Base-by-base conservation (phyloP, 2,329 filamentous ascomycete species). In the Venturia pyrina region DNA sequence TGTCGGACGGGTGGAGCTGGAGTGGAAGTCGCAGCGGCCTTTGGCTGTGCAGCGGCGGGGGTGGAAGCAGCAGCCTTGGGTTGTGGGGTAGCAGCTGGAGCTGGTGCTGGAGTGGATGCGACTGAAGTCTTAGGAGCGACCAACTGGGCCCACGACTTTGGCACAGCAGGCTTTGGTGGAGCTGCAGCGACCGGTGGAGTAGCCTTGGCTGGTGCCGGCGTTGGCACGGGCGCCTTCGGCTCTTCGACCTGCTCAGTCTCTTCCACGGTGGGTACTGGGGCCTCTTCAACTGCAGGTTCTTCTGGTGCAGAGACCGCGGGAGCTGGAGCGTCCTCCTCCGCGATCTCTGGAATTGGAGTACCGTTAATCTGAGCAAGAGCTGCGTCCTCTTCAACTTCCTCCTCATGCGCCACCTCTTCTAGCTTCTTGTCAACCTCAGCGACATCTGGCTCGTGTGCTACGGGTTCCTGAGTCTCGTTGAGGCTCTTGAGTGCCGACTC, bases 71-170 rank as follows among this genome's bases (percentile, higher is more conserved):
- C 66, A 21, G 68, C 66, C 71, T 76, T 77, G 64, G 73, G 66
- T 68, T 77, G 75, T 28, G 66, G n/a, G 17, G 62, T 19, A 28
- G 63, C 40, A 40, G 65, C 63, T 41, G 68, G 56, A 53, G 73
- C 68, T 34, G 74, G 69, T 41, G 73, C 70, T 11, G 75, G 69
- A 48, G 73, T 69, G 24, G 78, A 72, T 37, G 79, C 72, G 44
- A 75, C 76, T 24, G 79, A 78, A 37, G 76, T 78, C 72, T 78
- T 72, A 37, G 81, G 78, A 48, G 79, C 82, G 62, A 82, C 82
- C 65, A 89, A 86, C 78, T 84, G 90, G 37, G 90, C 90, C 90
- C 90, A 93, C 37, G 83, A 87, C 78, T 79, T 86, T 77, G 72
- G 85, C 74, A 72, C 83, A 65, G 85, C 78, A 66, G 83, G 80